A percentile compares a stretch with the other conserved stretches of the same genome.
phyloP scores from a whole-genome alignment of 2,329 filamentous ascomycete species.

The Didymellaceae sp. region DNA sequence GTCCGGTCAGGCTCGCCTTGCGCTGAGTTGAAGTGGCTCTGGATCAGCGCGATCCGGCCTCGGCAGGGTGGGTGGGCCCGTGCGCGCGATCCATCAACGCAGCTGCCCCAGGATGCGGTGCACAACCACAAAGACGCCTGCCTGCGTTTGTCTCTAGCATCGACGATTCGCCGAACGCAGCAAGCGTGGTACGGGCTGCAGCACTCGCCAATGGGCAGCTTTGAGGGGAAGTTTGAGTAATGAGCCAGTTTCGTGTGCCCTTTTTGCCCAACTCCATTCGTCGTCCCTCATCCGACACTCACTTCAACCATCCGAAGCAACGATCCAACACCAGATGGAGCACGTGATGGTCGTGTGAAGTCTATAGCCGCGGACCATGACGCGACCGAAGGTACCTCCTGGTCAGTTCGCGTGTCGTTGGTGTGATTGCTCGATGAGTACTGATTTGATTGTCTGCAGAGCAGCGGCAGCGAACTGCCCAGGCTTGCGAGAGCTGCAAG shows the following conservation, averaged over 20 bases:
- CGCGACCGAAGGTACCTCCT: slow-evolving; percentile 45
- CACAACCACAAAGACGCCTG: slow-evolving; percentile 16
- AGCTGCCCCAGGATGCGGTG: slow-evolving; percentile 5
- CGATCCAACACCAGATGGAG: slow-evolving; percentile 19
- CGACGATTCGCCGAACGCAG: slow-evolving; percentile 17
- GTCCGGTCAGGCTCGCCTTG: slow-evolving; percentile 6
- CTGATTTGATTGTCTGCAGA: slow-evolving; percentile 62
- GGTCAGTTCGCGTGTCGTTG: slow-evolving; percentile 28
- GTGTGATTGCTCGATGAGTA: slow-evolving; percentile 11
- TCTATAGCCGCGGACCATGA: slow-evolving; percentile 31
- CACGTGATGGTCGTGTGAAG: slow-evolving; percentile 32
- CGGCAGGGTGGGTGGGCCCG: slow-evolving; percentile 5
- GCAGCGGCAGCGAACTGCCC: slow-evolving; percentile 67
- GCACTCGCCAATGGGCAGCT: slow-evolving; percentile 15
- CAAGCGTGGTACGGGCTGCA: slow-evolving; percentile 7
- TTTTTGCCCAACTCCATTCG: slow-evolving; percentile 18
- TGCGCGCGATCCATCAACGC: slow-evolving; percentile 2
- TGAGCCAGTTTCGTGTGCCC: slow-evolving; percentile 17
- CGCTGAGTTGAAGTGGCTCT: slow-evolving; percentile 2
- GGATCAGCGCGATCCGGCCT: slow-evolving; percentile 13
- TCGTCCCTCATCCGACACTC: slow-evolving; percentile 41
- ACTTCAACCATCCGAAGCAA: slow-evolving; percentile 37
- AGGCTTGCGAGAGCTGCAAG: slow-evolving; percentile 71
- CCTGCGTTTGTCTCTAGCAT: slow-evolving; percentile 12
- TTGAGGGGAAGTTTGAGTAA: slow-evolving; percentile 18